Conservation (phyloP, 805 yeast genomes). For the Candida jianshihensis region DNA sequence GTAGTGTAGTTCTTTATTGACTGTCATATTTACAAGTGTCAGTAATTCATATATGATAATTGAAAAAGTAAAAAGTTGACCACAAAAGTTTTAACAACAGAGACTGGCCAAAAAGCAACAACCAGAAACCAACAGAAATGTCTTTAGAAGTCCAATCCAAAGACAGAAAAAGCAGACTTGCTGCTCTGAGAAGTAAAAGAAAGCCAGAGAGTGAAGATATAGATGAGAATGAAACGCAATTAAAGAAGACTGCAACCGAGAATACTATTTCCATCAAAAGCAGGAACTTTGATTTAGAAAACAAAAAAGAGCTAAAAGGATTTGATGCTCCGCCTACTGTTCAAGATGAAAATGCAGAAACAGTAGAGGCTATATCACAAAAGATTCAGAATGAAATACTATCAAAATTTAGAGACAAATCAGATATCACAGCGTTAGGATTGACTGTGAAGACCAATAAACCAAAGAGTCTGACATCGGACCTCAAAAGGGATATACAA, state of each 20-base stretch:
- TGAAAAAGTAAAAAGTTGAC: no score
- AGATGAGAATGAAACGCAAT: background rate
- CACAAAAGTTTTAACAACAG: no score
- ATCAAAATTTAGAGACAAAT: constrained; percentile 12
- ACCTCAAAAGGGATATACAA: constrained; percentile 32
- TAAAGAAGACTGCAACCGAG: background rate
- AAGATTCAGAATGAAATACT: constrained; percentile 23
- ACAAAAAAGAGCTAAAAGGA: constrained; percentile 10
- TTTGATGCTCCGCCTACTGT: constrained; percentile 17
- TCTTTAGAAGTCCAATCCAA: constrained; percentile 23
- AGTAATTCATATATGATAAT: no score
- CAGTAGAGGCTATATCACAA: constrained; percentile 30
- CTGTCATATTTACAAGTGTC: no score
- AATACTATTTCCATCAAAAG: background rate
- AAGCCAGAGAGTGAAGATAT: constrained; percentile 4
- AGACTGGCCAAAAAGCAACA: no score
- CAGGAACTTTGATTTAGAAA: constrained; percentile 19
- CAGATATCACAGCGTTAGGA: constrained; percentile 4
- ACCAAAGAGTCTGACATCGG: constrained; percentile 24
- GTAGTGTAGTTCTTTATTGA: no score
- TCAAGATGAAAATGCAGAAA: constrained; percentile 24
- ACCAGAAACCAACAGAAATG: background rate
- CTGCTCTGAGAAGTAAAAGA: constrained; percentile 18
- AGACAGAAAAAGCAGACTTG: constrained; percentile 24
- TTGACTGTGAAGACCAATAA: constrained; percentile 3